These are phyloP conservation scores for Davidsoniella eucalypti DNA, from an alignment of 2,329 filamentous ascomycete species.

Conservation along the genomic window DNA sequence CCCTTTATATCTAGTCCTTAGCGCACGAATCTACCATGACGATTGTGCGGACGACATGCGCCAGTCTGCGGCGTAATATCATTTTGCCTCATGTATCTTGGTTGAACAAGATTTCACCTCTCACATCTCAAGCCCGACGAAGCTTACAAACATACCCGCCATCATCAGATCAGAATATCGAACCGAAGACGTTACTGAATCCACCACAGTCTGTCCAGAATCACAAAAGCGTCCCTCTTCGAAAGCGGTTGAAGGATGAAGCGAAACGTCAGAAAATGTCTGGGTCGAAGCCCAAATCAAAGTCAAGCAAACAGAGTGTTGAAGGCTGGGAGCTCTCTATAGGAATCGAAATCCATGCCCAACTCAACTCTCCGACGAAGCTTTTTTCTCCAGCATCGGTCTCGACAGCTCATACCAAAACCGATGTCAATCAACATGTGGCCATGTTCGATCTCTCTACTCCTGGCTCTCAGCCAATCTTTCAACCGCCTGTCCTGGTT, in stretches of 20 bases:
- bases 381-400: slow-evolving; percentile 67
- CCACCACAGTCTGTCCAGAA: too few species aligned
- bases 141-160: too few species aligned
- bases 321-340: slow-evolving; percentile 83
- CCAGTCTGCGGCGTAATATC: too few species aligned
- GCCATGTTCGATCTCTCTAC: slow-evolving; percentile 78
- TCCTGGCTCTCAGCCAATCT: slow-evolving; percentile 73
- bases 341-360: slow-evolving; percentile 92
- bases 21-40: too few species aligned
- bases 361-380: slow-evolving; percentile 77
- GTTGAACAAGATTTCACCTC: too few species aligned
- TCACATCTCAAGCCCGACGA: too few species aligned
- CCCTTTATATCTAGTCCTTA: too few species aligned
- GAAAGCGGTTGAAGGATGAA: slow-evolving; percentile 58
- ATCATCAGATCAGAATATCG: too few species aligned
- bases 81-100: too few species aligned
- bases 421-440: slow-evolving; percentile 65
- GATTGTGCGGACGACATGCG: too few species aligned
- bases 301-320: slow-evolving; percentile 32
- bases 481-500: slow-evolving; percentile 68
- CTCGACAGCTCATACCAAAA: slow-evolving; percentile 16
- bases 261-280: slow-evolving; percentile 55
- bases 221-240: slow-evolving; percentile 29
- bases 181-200: too few species aligned
- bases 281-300: slow-evolving; percentile 31